A percentile compares a stretch with the other conserved stretches of the same genome.
Conservation (phyloP, 225 moss, liverwort and hornwort species). For the Marchantia paleacea region DNA sequence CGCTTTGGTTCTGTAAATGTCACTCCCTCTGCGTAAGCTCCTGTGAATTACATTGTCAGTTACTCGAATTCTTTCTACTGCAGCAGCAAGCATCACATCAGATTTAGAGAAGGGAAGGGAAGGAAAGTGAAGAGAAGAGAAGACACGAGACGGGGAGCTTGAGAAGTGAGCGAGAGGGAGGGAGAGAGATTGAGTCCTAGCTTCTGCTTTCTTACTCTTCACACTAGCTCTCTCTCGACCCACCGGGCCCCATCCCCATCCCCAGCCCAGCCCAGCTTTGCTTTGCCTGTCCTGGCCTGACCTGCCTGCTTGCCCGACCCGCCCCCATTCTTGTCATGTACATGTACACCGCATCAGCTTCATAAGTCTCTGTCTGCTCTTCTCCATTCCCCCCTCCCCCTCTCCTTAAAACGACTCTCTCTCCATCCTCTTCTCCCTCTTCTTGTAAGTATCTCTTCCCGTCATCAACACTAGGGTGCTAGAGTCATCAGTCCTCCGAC, state of each 20-base stretch:
- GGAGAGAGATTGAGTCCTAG: background rate
- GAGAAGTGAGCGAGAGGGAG: background rate
- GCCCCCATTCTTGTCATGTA: slow-evolving; percentile 3
- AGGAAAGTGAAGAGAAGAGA: background rate
- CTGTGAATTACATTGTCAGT: slow-evolving; percentile 6
- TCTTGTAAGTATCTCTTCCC: background rate
- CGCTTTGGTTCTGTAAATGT: background rate
- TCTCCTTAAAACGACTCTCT: background rate
- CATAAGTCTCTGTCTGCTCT: background rate
- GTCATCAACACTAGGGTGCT: background rate
- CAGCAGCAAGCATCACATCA: background rate
- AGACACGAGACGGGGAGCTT: background rate
- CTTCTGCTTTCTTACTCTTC: slow-evolving; percentile 10
- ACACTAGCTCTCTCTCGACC: slow-evolving; percentile 14
- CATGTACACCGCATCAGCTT: background rate
- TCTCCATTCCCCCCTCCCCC: background rate
- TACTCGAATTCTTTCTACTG: background rate
- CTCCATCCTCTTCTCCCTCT: background rate
- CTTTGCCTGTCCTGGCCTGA: background rate
- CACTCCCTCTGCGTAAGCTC: background rate
- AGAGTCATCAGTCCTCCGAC: background rate
- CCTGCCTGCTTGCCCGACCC: background rate
- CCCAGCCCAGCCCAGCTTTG: background rate
- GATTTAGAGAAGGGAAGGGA: background rate
- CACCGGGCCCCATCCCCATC: slow-evolving; percentile 2